Conservation (phyloP, 495 filamentous ascomycete genomes). For the Penicillium turbatum region DNA sequence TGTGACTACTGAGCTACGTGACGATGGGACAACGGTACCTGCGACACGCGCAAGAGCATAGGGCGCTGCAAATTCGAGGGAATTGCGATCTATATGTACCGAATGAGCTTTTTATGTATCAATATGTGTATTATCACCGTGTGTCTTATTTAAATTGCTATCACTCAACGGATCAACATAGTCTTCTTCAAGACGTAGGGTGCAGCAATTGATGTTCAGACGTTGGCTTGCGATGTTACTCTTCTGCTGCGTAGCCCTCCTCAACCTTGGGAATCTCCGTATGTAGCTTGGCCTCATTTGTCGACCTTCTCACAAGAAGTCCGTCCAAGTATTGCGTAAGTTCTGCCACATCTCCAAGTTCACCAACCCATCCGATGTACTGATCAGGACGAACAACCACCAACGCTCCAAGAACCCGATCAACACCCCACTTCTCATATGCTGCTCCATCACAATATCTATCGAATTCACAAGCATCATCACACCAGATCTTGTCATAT, state of each 20-base stretch:
- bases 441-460: constrained; percentile 51
- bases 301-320: constrained; percentile 12
- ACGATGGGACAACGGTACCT: constrained; percentile 7
- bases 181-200: too few species aligned
- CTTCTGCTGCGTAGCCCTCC: too few species aligned
- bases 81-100: too few species aligned
- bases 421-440: constrained; percentile 58
- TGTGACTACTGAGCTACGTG: constrained; percentile 6
- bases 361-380: constrained; percentile 58
- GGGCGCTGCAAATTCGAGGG: not conserved
- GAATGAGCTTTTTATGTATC: not conserved
- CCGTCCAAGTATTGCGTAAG: constrained; percentile 34
- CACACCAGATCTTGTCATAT: constrained; percentile 61
- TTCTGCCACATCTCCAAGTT: constrained; percentile 48
- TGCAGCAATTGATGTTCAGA: too few species aligned
- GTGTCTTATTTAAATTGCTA: too few species aligned
- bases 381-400: constrained; percentile 59
- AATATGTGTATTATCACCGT: not conserved
- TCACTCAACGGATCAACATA: too few species aligned
- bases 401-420: constrained; percentile 54
- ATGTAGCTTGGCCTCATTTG: not conserved
- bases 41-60: not conserved
- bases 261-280: too few species aligned
- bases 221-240: too few species aligned
- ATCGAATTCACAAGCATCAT: constrained; percentile 57